Base-by-base conservation (phyloP, 164 flowering plant species). In the Umbilicus rupestris region DNA sequence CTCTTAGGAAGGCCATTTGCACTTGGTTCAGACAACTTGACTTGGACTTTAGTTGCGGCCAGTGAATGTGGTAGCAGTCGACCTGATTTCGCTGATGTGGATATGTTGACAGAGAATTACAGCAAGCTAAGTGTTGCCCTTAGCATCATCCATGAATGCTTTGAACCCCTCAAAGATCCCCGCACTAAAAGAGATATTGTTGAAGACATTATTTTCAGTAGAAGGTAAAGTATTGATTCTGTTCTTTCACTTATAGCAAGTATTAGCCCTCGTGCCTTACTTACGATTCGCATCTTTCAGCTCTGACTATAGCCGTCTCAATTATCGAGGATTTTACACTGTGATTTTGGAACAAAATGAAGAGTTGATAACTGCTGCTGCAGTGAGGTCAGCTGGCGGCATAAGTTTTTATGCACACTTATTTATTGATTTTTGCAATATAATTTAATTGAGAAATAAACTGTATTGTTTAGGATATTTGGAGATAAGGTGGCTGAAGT, bases 401-500 rank as follows among this genome's bases (percentile, higher is more conserved):
- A 19, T 29, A 50, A 26, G 31, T 7, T 35, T 35, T 3, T 35
- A 35, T 35, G 37, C 37, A 35, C 7, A 20, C 17, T 22, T 26
- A 35, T 16, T 64, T 46, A 19, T 58, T 55, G 68, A 47, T 9
- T 66, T 16, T 66, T 41, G 7, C 35, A 17, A 10, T 50, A 8
- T 7, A 22, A 42, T 62, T 33, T n/a, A 46, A 2, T 31, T 37
- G 52, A 68, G 19, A 68, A 55, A 11, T 29, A 37, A 26, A 29
- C 64, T 49, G 55, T 62, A 50, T 66, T 15, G 70, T 78, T 41
- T 30, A 92, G 97, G 83, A 72, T 94, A 26, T 73, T 74, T 72
- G 97, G 94, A 50, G 79, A 73, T 39, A 84, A 82, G 74, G 90
- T 85, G 42, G 99, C 99, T 64, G 99, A 95, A 79, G 70, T 95